A percentile compares a stretch with the other conserved stretches of the same genome.
Conservation (phyloP, 2,329 filamentous ascomycete species). For the Microsporum canis region DNA sequence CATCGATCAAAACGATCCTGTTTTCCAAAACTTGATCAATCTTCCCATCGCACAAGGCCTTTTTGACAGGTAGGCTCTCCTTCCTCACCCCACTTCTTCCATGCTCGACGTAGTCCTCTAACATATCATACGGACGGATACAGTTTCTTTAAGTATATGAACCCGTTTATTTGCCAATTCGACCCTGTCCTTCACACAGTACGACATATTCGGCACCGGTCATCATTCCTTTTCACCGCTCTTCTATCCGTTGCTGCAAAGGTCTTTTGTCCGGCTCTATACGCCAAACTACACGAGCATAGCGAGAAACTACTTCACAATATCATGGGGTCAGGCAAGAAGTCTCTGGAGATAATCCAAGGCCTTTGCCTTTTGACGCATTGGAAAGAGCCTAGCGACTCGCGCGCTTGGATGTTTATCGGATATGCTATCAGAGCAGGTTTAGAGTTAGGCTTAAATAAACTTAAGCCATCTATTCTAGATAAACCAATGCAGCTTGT, state of each 20-base stretch:
- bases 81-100: neutral
- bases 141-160: conserved; percentile 30
- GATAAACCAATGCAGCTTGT: conserved; percentile 2
- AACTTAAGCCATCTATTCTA: conserved; percentile 13
- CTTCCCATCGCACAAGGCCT: conserved; percentile 21
- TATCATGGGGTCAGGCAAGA: conserved; percentile 24
- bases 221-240: conserved; percentile 28
- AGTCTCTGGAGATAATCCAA: conserved; percentile 32
- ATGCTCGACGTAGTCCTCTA: neutral
- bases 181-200: conserved; percentile 32
- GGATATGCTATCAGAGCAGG: conserved; percentile 34
- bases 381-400: conserved; percentile 36
- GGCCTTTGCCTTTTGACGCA: conserved; percentile 29
- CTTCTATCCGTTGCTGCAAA: conserved; percentile 29
- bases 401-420: conserved; percentile 30
- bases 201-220: conserved; percentile 26
- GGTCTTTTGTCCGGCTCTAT: conserved; percentile 27
- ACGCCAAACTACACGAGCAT: conserved; percentile 21
- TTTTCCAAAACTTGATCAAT: conserved; percentile 20
- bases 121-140: neutral
- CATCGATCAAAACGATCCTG: conserved; percentile 20
- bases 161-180: conserved; percentile 34
- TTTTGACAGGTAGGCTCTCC: conserved; percentile 20
- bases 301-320: conserved; percentile 22
- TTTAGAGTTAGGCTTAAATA: conserved; percentile 26